A percentile compares a stretch with the other conserved stretches of the same genome.
Conservation (phyloP, 2,329 filamentous ascomycete species). For the Teratosphaeria zuluensis region DNA sequence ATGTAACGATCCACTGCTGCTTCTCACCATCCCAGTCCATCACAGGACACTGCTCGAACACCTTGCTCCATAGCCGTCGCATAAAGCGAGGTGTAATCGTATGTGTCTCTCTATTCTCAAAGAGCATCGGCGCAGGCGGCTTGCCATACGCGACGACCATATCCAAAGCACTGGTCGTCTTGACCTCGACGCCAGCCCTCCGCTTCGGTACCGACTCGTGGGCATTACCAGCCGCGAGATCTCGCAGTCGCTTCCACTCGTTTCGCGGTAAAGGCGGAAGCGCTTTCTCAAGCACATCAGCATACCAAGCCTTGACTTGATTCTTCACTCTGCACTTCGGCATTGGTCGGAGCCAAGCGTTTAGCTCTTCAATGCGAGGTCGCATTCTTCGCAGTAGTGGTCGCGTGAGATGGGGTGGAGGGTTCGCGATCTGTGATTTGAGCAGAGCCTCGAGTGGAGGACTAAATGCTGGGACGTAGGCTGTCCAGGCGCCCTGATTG, state of each 20-base stretch:
- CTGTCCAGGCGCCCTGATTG: slow-evolving; percentile 6
- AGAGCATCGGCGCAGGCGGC: slow-evolving; percentile 1
- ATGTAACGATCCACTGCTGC: slow-evolving; percentile 25
- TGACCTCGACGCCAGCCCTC: background rate
- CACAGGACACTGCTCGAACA: slow-evolving; percentile 34
- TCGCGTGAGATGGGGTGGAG: slow-evolving; percentile 23
- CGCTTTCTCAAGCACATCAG: slow-evolving; percentile 31
- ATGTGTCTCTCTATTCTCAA: slow-evolving; percentile 18
- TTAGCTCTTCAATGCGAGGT: slow-evolving; percentile 32
- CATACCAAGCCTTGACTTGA: slow-evolving; percentile 35
- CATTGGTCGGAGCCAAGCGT: slow-evolving; percentile 38
- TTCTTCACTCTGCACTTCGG: slow-evolving; percentile 36
- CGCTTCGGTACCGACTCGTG: slow-evolving; percentile 1
- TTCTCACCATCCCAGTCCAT: slow-evolving; percentile 29
- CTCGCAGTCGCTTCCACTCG: slow-evolving; percentile 36
- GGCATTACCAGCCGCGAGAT: slow-evolving; percentile 25
- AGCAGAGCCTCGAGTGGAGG: slow-evolving; percentile 21
- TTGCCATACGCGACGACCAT: slow-evolving; percentile 11
- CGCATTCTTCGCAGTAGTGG: slow-evolving; percentile 12
- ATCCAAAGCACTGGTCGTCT: slow-evolving; percentile 13
- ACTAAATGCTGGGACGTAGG: slow-evolving; percentile 28
- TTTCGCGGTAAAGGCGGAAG: slow-evolving; percentile 35
- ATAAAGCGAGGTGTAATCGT: slow-evolving; percentile 35
- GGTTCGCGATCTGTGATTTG: slow-evolving; percentile 18
- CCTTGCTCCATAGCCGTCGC: slow-evolving; percentile 34